Percentiles rank a stretch among this genome's conserved stretches.
phyloP scores from a whole-genome alignment of 2,329 filamentous ascomycete species.

The Aureobasidium sp. region DNA sequence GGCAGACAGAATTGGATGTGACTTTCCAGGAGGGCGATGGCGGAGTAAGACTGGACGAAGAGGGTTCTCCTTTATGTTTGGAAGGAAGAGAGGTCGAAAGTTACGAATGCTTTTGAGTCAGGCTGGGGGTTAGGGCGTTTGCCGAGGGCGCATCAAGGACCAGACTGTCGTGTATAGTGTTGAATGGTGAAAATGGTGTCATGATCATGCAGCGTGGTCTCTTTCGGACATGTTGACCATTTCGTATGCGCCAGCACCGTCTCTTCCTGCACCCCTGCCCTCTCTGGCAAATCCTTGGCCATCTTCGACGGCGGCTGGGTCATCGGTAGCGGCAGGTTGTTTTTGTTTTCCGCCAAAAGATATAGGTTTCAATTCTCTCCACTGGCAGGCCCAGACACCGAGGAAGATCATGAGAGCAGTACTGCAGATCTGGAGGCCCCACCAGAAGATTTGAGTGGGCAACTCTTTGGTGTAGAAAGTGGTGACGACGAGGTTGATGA shows the following conservation, averaged over 20 bases:
- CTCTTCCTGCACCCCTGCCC: conserved; percentile 35
- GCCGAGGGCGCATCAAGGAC: neutral
- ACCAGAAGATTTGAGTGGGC: conserved; percentile 80
- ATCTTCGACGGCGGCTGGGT: conserved; percentile 26
- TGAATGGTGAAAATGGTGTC: neutral
- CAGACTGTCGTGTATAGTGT: neutral
- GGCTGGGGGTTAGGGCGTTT: neutral
- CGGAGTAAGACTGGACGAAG: conserved; percentile 26
- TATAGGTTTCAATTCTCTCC: conserved; percentile 82
- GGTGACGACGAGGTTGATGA: conserved; percentile 71
- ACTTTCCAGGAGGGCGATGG: conserved; percentile 29
- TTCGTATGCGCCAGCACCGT: conserved; percentile 43
- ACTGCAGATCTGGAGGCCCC: conserved; percentile 60
- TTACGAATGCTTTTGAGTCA: conserved; percentile 26
- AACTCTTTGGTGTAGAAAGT: conserved; percentile 70
- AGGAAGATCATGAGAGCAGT: conserved; percentile 59
- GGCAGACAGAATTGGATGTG: neutral
- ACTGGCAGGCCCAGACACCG: conserved; percentile 86
- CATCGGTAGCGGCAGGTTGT: conserved; percentile 18
- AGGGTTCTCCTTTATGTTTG: conserved; percentile 27
- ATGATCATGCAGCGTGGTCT: conserved; percentile 23
- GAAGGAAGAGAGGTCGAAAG: conserved; percentile 30
- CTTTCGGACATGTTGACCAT: conserved; percentile 37
- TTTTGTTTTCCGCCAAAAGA: conserved; percentile 62
- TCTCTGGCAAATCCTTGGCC: conserved; percentile 33